These are phyloP conservation scores for Panaeolus papilionaceus DNA, from an alignment of 768 basidiomycete genomes.

Conservation along the genomic window DNA sequence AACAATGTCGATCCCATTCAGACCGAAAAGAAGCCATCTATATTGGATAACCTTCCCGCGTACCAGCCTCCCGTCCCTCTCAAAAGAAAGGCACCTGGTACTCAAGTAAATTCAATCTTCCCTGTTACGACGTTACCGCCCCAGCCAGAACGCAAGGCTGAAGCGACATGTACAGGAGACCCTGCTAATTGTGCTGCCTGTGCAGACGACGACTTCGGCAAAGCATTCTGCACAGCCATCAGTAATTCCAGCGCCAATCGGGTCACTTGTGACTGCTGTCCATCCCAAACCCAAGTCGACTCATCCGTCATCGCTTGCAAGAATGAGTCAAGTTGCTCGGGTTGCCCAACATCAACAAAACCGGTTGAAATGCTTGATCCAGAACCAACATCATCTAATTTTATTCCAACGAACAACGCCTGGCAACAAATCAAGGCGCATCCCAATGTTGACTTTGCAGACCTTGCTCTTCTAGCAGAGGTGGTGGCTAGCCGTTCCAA, in stretches of 20 bases:
- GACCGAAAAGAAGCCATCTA: constrained; percentile 45
- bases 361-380: constrained; percentile 25
- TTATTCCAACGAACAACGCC: constrained; percentile 81
- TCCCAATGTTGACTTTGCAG: constrained; percentile 86
- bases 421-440: constrained; percentile 88
- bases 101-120: constrained; percentile 58
- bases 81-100: constrained; percentile 55
- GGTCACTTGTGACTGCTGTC: constrained; percentile 62
- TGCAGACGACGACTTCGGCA: constrained; percentile 84
- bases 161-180: constrained; percentile 78
- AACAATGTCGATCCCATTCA: neutral
- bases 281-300: constrained; percentile 36
- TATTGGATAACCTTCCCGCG: constrained; percentile 77
- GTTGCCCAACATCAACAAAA: constrained; percentile 28
- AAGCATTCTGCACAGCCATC: constrained; percentile 86
- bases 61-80: constrained; percentile 87
- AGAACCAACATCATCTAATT: constrained; percentile 43
- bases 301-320: constrained; percentile 28
- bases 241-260: constrained; percentile 62
- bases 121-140: constrained; percentile 45
- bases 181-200: constrained; percentile 88
- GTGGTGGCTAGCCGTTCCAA: constrained; percentile 86
- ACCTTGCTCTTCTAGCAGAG: constrained; percentile 83
- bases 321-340: constrained; percentile 30
- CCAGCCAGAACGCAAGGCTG: constrained; percentile 25